Base-by-base conservation (phyloP, 371 early-diverging fungal genomes). In the Syncephalastrum monosporum region DNA sequence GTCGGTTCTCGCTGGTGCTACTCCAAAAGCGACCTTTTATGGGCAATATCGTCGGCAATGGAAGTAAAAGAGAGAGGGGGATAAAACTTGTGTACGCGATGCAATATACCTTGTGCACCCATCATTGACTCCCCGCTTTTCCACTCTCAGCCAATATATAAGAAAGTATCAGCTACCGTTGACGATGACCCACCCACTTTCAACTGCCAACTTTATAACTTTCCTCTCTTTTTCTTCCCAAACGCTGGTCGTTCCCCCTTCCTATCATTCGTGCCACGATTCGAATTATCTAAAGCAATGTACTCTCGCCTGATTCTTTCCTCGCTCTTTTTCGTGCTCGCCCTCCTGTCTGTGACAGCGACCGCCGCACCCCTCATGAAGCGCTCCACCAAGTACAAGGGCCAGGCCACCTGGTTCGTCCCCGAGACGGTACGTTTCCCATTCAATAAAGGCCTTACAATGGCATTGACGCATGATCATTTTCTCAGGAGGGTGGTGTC, bases 321-420 rank as follows among this genome's bases (percentile, higher is more conserved):
- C 25, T 21, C 16, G 33, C 27, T 50, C 46, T 56, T 48, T 21
- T 49, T 25, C 54, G 38, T 24, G 23, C 27, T 38, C 38, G 12
- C 27, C 4, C 8, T 21, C 24, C 29, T 50, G 16, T 14, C 33
- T 48, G 50, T 50, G 49, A 19, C 43, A 49, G 29, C 29, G 55
- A 45, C 25, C 7, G 55, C 50, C 33, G 61, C 50, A 44, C 61
- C 61, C 23, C 27, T 47, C 27, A 38, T 29, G 52, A 38, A 42
- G 58, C 47, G 47, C 53, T n/a, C 54, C 51, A 42, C 47, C 47
- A n/a, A 33, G 38, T 68, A 68, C 51, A 17, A 53, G 24, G 68
- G 68, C 12, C 45, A n/a, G 19, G 68, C 52, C 14, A 68, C 68
- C n/a, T 68, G 60, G 60, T 68, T 68, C 51, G 17, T 53, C 10